Conservation (phyloP, 208 protist genomes). For the Chromosphaera perkinsii region DNA sequence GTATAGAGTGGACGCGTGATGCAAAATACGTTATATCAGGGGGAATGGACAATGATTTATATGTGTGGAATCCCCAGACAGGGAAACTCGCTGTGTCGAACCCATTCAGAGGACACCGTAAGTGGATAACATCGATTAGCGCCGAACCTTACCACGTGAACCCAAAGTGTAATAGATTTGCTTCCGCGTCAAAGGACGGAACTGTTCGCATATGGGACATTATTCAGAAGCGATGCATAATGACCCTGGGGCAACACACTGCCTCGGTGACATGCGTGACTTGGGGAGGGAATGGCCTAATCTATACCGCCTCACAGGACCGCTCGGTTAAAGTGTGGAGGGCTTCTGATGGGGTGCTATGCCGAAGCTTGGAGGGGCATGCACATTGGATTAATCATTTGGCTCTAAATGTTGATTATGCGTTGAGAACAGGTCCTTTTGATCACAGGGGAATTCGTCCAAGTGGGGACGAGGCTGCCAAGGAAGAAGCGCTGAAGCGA, state of each 20-base stretch:
- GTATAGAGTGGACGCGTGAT: constrained; percentile 88
- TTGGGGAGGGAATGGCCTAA: constrained; percentile 86
- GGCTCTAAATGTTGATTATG: constrained; percentile 91
- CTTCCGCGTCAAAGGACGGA: constrained; percentile 52
- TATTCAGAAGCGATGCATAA: constrained; percentile 32
- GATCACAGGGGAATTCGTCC: constrained; percentile 72
- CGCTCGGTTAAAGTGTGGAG: constrained; percentile 91
- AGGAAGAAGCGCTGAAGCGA: constrained; percentile 54
- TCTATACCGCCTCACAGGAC: constrained; percentile 92
- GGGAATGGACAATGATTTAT: constrained; percentile 80
- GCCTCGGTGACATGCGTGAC: constrained; percentile 87
- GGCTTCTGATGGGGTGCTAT: constrained; percentile 52
- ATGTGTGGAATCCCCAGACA: constrained; percentile 69
- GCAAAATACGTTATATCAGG: constrained; percentile 80
- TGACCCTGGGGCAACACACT: constrained; percentile 87
- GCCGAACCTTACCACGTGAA: constrained; percentile 90
- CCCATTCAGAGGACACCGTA: constrained; percentile 76
- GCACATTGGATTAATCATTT: constrained; percentile 98
- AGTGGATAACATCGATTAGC: constrained; percentile 84
- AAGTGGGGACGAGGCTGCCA: constrained; percentile 19
- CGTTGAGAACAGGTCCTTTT: constrained; percentile 84
- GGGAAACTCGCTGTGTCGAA: background rate
- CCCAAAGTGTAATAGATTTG: constrained; percentile 29
- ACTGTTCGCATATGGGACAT: constrained; percentile 62
- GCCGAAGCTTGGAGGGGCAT: constrained; percentile 81